Conservation (phyloP, 139 green algal species). For the Chlorella sp. region DNA sequence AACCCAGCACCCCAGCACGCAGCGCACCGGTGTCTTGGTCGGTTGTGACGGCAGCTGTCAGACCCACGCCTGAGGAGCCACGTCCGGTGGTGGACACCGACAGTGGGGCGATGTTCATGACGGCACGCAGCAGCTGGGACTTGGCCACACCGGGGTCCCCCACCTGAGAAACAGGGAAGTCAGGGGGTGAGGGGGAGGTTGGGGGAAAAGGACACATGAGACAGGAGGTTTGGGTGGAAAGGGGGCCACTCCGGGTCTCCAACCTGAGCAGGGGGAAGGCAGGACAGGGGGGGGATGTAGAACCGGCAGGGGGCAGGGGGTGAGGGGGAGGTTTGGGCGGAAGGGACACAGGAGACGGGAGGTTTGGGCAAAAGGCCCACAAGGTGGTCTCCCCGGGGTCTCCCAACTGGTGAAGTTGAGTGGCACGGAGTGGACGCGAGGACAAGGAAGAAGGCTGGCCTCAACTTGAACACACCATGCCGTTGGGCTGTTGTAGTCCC, state of each 20-base stretch:
- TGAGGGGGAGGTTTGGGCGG: too few species aligned
- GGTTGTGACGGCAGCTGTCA: constrained; percentile 96
- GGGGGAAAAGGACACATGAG: constrained; percentile 48
- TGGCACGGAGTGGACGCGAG: too few species aligned
- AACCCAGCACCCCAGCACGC: too few species aligned
- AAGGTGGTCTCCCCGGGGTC: too few species aligned
- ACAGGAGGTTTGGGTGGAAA: not conserved
- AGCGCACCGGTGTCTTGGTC: constrained; percentile 88
- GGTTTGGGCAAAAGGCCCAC: too few species aligned
- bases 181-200: constrained; percentile 51
- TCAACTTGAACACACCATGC: too few species aligned
- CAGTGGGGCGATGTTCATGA: constrained; percentile 95
- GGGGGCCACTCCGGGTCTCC: too few species aligned
- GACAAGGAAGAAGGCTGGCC: too few species aligned
- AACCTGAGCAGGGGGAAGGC: not conserved
- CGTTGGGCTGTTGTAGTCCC: too few species aligned
- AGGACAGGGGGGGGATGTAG: not conserved
- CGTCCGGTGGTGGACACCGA: constrained; percentile 95
- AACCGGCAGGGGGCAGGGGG: too few species aligned
- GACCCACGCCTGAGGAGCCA: constrained; percentile 95
- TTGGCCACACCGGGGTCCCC: constrained; percentile 96
- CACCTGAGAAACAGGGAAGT: constrained; percentile 67
- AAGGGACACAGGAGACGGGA: too few species aligned
- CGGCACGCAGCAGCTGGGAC: constrained; percentile 92
- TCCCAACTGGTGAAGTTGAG: too few species aligned